A percentile compares a stretch with the other conserved stretches of the same genome.
phyloP scores from a whole-genome alignment of 2,329 filamentous ascomycete genomes.

The Penicillium freii region DNA sequence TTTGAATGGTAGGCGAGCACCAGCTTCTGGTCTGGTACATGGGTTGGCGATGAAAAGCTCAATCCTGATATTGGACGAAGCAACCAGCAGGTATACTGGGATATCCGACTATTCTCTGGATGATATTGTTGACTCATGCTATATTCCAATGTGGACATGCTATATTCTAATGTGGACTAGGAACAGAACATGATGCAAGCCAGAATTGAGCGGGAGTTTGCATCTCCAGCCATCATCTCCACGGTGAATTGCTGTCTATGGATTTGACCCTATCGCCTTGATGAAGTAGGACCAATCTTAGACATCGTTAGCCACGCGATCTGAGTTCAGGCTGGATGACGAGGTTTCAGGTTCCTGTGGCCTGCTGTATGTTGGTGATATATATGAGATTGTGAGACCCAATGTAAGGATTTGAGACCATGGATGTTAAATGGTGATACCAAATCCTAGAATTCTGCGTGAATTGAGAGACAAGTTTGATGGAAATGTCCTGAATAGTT shows the following conservation, averaged over 20 bases:
- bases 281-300: conserved; percentile 17
- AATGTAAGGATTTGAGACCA: background rate
- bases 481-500: background rate
- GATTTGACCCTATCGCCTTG: conserved; percentile 29
- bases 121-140: no score
- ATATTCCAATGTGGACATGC: no score
- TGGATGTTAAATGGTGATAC: no score
- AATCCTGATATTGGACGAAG: no score
- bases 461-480: background rate
- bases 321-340: background rate
- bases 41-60: no score
- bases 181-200: conserved; percentile 22
- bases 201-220: conserved; percentile 28
- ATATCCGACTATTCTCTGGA: no score
- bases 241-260: conserved; percentile 28
- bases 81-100: no score
- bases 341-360: background rate
- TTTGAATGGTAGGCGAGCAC: no score
- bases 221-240: conserved; percentile 28
- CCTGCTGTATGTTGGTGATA: no score
- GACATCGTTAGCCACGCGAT: background rate
- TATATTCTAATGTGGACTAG: no score
- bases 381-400: background rate
- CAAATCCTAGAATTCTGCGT: no score
- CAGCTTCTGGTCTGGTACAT: no score